Conservation (phyloP, 2,329 filamentous ascomycete genomes). For the Diplodia scrobiculata region DNA sequence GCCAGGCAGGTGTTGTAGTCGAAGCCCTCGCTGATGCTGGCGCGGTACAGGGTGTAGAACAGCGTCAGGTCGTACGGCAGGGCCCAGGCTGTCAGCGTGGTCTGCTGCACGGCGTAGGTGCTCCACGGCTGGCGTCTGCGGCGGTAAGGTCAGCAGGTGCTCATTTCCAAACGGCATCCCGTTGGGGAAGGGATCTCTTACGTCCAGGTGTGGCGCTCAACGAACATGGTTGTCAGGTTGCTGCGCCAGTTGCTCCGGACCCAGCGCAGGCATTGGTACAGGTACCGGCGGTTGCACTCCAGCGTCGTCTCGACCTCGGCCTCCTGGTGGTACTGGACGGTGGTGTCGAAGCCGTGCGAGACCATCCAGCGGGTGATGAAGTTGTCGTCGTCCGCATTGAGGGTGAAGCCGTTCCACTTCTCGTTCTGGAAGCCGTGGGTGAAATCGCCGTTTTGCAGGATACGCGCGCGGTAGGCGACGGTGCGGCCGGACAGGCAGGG, state of each 20-base stretch:
- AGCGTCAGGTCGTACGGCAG: conserved; percentile 75
- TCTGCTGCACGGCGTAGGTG: conserved; percentile 88
- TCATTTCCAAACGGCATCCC: conserved; percentile 4
- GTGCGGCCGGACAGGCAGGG: conserved; percentile 95
- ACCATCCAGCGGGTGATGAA: conserved; percentile 97
- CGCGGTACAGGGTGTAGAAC: conserved; percentile 49
- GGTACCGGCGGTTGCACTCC: conserved; percentile 83
- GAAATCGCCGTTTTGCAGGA: conserved; percentile 82
- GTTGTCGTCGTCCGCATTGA: conserved; percentile 97
- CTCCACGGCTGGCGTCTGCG: conserved; percentile 86
- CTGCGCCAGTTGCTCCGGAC: conserved; percentile 97
- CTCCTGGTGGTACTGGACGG: conserved; percentile 86
- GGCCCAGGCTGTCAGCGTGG: conserved; percentile 87
- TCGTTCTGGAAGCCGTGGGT: conserved; percentile 88
- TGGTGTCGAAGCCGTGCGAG: conserved; percentile 87
- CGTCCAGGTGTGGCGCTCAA: conserved; percentile 82
- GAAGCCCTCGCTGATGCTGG: conserved; percentile 19
- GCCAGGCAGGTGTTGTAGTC: conserved; percentile 5
- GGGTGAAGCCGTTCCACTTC: conserved; percentile 77
- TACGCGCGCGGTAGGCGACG: conserved; percentile 85
- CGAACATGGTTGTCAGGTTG: conserved; percentile 86
- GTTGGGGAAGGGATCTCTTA: conserved; percentile 57
- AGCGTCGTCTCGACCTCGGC: conserved; percentile 85
- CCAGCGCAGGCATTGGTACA: conserved; percentile 93
- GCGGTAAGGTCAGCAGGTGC: conserved; percentile 26